phyloP scores from a whole-genome alignment of 2,329 filamentous ascomycete species.

The Dactylellina parvicollis region DNA sequence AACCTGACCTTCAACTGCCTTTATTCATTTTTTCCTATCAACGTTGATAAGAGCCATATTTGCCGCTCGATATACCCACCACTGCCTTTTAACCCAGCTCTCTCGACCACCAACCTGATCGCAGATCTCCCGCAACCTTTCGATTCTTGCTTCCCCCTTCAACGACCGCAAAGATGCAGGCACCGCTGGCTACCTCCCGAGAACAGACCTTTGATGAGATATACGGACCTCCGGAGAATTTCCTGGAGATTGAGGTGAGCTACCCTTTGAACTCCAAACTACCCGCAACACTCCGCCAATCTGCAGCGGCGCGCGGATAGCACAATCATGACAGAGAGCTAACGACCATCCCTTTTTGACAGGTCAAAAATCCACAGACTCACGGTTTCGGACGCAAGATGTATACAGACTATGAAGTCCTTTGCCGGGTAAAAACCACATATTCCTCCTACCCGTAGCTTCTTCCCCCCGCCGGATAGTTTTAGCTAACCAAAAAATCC shows the following conservation, averaged over 20 bases:
- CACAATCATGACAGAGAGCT: not conserved
- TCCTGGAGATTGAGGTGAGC: conserved; percentile 92
- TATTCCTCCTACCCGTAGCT: not conserved
- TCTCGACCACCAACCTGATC: not conserved
- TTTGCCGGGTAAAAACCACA: conserved; percentile 70
- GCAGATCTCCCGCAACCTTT: conserved; percentile 18
- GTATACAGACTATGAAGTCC: conserved; percentile 99
- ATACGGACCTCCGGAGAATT: conserved; percentile 98
- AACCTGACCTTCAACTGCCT: no score
- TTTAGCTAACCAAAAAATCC: not conserved
- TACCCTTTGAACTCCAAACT: conserved; percentile 1
- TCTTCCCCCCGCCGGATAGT: not conserved
- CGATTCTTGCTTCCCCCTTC: not conserved
- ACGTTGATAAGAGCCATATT: conserved; percentile 2
- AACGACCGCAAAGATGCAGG: conserved; percentile 66
- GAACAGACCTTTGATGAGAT: conserved; percentile 98
- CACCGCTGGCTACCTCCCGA: conserved; percentile 72
- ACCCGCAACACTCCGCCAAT: conserved; percentile 1
- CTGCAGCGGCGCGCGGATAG: not conserved
- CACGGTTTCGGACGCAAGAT: conserved; percentile 93
- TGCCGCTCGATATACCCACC: not conserved
- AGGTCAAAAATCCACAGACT: conserved; percentile 93
- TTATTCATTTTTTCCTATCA: not conserved
- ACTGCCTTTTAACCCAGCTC: not conserved
- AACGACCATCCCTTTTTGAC: conserved; percentile 51